A percentile compares a stretch with the other conserved stretches of the same genome.
Evolutionary conservation across 2,329 filamentous ascomycete genomes (phyloP).

Genomic region (Diaporthe vaccinii): DNA sequence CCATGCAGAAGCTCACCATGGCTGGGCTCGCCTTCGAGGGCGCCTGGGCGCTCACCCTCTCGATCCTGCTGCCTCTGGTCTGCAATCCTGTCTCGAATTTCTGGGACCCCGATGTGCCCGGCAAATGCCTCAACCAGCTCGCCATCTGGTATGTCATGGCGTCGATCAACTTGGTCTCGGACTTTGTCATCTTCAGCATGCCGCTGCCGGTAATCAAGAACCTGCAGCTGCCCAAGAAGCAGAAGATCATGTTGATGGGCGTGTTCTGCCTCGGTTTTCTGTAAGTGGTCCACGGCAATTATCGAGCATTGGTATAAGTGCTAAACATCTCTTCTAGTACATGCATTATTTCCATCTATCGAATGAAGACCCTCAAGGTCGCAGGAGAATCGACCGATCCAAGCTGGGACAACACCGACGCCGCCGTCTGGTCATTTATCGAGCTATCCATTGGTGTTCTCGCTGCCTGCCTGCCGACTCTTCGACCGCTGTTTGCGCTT

Average conservation of each 20-base stretch:
- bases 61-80: constrained; percentile 43
- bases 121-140: constrained; percentile 45
- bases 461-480: constrained; percentile 48
- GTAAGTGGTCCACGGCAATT: constrained; percentile 39
- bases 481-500: constrained; percentile 46
- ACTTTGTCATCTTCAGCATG: constrained; percentile 46
- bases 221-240: constrained; percentile 44
- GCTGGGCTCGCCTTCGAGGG: constrained; percentile 43
- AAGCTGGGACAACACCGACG: constrained; percentile 48
- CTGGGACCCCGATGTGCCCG: constrained; percentile 44
- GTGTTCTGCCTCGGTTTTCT: constrained; percentile 48
- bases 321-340: constrained; percentile 42
- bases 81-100: constrained; percentile 45
- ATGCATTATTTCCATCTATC: constrained; percentile 47
- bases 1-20: constrained; percentile 45
- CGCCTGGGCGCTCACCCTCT: constrained; percentile 45
- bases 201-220: constrained; percentile 46
- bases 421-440: constrained; percentile 50
- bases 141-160: constrained; percentile 46
- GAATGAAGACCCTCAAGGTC: constrained; percentile 46
- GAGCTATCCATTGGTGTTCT: constrained; percentile 48
- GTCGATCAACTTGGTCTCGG: constrained; percentile 45
- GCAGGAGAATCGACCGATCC: constrained; percentile 43
- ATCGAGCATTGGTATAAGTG: not conserved
- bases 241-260: constrained; percentile 46